A percentile compares a stretch with the other conserved stretches of the same genome.
phyloP scores from a whole-genome alignment of 495 filamentous ascomycete species.

The Talaromyces proteolyticus region DNA sequence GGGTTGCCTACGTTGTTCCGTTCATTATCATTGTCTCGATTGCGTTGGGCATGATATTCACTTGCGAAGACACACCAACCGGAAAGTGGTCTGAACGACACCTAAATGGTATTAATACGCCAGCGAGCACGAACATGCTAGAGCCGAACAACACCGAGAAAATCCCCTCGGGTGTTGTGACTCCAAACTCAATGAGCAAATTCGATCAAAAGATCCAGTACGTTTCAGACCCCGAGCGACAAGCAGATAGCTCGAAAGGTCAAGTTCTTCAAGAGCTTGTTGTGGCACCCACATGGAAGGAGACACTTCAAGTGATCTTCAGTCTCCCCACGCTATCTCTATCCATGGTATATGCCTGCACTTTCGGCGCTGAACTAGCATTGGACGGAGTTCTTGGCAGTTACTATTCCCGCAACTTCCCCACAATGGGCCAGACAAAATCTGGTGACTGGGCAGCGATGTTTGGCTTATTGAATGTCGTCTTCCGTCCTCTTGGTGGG shows the following conservation, averaged over 20 bases:
- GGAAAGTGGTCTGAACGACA: constrained; percentile 78
- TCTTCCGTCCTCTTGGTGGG: constrained; percentile 70
- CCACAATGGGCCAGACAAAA: constrained; percentile 62
- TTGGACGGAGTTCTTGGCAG: constrained; percentile 77
- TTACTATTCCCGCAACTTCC: constrained; percentile 78
- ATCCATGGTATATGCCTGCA: constrained; percentile 71
- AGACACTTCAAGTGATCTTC: constrained; percentile 51
- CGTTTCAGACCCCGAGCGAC: constrained; percentile 5
- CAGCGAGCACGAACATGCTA: constrained; percentile 5
- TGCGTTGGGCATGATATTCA: constrained; percentile 62
- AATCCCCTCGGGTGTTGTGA: constrained; percentile 30
- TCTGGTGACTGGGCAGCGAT: constrained; percentile 79
- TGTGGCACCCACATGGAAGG: constrained; percentile 56
- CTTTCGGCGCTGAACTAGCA: constrained; percentile 79
- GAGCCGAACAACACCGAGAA: constrained; percentile 20
- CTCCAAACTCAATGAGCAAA: neutral
- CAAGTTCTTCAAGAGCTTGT: constrained; percentile 51
- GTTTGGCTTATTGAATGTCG: constrained; percentile 83
- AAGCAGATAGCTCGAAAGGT: constrained; percentile 51
- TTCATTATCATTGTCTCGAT: constrained; percentile 65
- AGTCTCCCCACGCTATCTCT: constrained; percentile 64
- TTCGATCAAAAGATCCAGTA: neutral
- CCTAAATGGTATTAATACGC: constrained; percentile 11
- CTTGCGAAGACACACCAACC: constrained; percentile 80
- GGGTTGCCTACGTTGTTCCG: constrained; percentile 77